phyloP scores from a whole-genome alignment of 2,329 filamentous ascomycete genomes.

The Botrytis pseudocinerea region DNA sequence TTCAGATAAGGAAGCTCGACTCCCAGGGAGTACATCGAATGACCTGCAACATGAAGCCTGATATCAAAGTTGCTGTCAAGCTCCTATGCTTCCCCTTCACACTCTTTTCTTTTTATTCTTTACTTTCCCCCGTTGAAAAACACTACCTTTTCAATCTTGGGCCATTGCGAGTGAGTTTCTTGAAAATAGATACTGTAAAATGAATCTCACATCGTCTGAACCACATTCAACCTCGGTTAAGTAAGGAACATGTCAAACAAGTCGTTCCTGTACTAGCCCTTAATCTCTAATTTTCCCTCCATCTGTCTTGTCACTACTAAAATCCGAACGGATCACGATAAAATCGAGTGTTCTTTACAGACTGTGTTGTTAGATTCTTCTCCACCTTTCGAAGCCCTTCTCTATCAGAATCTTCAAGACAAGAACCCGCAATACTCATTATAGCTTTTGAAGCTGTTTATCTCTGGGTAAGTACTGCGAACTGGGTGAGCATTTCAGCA shows the following conservation, averaged over 20 bases:
- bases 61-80: background rate
- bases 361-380: conserved; percentile 3
- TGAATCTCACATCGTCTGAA: background rate
- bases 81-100: too few species aligned
- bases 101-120: background rate
- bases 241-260: background rate
- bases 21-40: background rate
- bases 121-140: background rate
- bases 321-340: background rate
- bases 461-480: rapidly evolving
- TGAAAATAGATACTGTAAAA: background rate
- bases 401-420: too few species aligned
- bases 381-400: conserved; percentile 19
- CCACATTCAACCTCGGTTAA: background rate
- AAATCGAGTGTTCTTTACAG: conserved; percentile 12
- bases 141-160: background rate
- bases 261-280: background rate
- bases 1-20: background rate
- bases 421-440: rapidly evolving
- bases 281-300: background rate
- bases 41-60: background rate
- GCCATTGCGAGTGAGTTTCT: too few species aligned
- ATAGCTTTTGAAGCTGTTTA: background rate
- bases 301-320: conserved; percentile 3
- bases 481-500: background rate